A percentile compares a stretch with the other conserved stretches of the same genome.
Conservation (phyloP, 768 basidiomycete species). For the Agaricus subrufescens region DNA sequence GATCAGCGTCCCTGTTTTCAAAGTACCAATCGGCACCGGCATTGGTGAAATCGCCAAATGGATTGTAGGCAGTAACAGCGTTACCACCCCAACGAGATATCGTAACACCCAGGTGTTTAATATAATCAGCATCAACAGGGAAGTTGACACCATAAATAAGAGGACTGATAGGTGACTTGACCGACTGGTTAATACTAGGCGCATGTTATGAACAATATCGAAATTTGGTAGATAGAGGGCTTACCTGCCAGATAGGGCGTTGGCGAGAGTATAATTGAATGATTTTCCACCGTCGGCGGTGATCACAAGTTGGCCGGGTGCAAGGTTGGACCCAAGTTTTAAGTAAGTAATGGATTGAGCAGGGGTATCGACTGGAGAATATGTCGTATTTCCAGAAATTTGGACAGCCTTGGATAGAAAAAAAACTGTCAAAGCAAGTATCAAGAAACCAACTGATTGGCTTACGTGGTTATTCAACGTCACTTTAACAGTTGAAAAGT, state of each 20-base stretch:
- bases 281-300: slow-evolving; percentile 30
- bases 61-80: slow-evolving; percentile 52
- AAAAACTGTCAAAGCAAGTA: too few species aligned
- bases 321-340: slow-evolving; percentile 32
- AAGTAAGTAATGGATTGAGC: slow-evolving; percentile 45
- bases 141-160: slow-evolving; percentile 53
- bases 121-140: slow-evolving; percentile 41
- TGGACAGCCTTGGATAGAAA: slow-evolving; percentile 21
- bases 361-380: slow-evolving; percentile 41
- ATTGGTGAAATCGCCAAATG: slow-evolving; percentile 45
- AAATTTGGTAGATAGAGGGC: not conserved
- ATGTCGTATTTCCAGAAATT: slow-evolving; percentile 31
- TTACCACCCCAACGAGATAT: slow-evolving; percentile 53
- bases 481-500: slow-evolving; percentile 33
- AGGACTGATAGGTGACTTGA: slow-evolving; percentile 37
- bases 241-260: slow-evolving; percentile 37
- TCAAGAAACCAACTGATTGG: not conserved
- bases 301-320: slow-evolving; percentile 37
- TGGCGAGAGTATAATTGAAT: slow-evolving; percentile 39
- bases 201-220: not conserved
- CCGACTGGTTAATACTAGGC: slow-evolving; percentile 31
- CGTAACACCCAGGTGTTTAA: slow-evolving; percentile 43
- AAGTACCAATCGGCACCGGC: slow-evolving; percentile 55
- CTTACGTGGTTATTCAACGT: slow-evolving; percentile 34
- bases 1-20: slow-evolving; percentile 41